A percentile compares a stretch with the other conserved stretches of the same genome.
phyloP scores from a whole-genome alignment of 371 early-diverging fungal genomes.

The Haplosporangium sp. region DNA sequence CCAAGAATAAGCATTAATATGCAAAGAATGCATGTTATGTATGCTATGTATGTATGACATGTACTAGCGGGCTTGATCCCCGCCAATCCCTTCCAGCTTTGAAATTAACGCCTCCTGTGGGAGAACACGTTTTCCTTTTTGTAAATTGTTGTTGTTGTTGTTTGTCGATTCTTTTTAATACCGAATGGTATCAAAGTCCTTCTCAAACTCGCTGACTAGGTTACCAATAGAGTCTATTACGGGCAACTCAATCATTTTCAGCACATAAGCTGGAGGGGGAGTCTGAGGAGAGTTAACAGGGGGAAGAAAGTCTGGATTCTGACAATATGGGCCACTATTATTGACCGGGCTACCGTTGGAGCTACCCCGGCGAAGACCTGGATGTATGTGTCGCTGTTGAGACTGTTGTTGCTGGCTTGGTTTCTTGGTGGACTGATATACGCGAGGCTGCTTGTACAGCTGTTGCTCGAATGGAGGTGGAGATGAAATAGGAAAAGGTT shows the following conservation, averaged over 20 bases:
- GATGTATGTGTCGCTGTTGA: neutral
- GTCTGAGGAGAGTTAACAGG: conserved; percentile 32
- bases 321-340: conserved; percentile 12
- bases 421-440: conserved; percentile 9
- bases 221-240: conserved; percentile 33
- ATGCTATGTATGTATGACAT: neutral
- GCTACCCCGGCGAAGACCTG: neutral
- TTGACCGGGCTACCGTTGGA: conserved; percentile 12
- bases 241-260: conserved; percentile 31
- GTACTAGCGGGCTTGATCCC: neutral
- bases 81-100: neutral
- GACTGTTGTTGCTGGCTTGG: neutral
- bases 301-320: conserved; percentile 35
- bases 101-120: neutral
- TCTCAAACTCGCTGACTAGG: conserved; percentile 27
- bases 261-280: conserved; percentile 35
- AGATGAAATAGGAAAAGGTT: neutral
- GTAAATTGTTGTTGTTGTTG: neutral
- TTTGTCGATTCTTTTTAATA: conserved; percentile 20
- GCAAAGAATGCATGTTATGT: neutral
- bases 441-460: conserved; percentile 20
- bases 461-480: conserved; percentile 31
- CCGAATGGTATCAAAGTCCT: conserved; percentile 24
- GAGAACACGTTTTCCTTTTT: neutral
- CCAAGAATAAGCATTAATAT: neutral